phyloP scores from a whole-genome alignment of 2,329 filamentous ascomycete species.

The Trichoderma cornu-damae region DNA sequence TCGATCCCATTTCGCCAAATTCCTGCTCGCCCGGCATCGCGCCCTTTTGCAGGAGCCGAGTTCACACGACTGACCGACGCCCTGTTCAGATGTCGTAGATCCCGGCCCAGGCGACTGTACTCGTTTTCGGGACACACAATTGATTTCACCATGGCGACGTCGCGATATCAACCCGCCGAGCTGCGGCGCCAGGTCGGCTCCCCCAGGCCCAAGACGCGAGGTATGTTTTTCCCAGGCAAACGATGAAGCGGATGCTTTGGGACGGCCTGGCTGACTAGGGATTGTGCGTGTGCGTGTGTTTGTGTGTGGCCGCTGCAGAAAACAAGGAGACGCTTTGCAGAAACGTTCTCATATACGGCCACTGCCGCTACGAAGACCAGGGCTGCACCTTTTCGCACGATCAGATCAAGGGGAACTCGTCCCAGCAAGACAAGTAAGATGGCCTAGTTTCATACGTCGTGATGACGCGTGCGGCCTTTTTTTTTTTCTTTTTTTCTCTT shows the following conservation, averaged over 20 bases:
- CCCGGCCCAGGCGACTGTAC: constrained; percentile 34
- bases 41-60: too few relatives aligned
- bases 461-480: too few relatives aligned
- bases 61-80: too few relatives aligned
- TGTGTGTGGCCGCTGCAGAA: constrained; percentile 42
- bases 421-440: constrained; percentile 49
- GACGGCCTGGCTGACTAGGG: background rate
- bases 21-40: background rate
- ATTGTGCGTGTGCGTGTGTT: too few relatives aligned
- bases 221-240: constrained; percentile 36
- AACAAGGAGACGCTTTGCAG: constrained; percentile 88
- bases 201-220: constrained; percentile 52
- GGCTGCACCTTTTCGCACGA: constrained; percentile 91
- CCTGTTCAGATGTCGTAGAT: constrained; percentile 40
- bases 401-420: constrained; percentile 51
- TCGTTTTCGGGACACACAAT: constrained; percentile 26
- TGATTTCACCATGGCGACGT: constrained; percentile 41
- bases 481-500: too few relatives aligned
- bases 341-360: constrained; percentile 89
- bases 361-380: constrained; percentile 86
- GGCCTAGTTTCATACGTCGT: too few relatives aligned
- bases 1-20: background rate
- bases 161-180: constrained; percentile 43
- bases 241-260: background rate
- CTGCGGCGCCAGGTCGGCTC: constrained; percentile 51